A percentile compares a stretch with the other conserved stretches of the same genome.
Evolutionary conservation across 306 rosid genomes (phyloP).

Genomic region (Mucuna pruriens): DNA sequence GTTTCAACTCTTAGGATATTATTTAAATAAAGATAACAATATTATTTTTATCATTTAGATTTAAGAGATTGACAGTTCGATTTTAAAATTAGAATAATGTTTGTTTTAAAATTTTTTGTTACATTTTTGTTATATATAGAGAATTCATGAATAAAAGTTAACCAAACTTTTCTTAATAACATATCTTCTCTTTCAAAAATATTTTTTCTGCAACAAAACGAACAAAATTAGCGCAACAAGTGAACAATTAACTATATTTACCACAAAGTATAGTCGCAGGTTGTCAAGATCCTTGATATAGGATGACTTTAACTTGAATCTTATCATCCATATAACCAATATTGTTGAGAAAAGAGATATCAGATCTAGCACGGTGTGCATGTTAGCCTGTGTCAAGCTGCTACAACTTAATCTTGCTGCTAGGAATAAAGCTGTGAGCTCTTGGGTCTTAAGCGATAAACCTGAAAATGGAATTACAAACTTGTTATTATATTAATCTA

Average conservation of each 20-base stretch:
- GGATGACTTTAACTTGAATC: constrained; percentile 67
- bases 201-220: too few relatives aligned
- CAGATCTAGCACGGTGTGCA: constrained; percentile 55
- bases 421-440: constrained; percentile 69
- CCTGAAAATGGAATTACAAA: constrained; percentile 48
- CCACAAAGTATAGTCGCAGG: constrained; percentile 61
- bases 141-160: too few relatives aligned
- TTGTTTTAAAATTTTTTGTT: too few relatives aligned
- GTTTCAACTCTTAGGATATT: too few relatives aligned
- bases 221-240: background rate
- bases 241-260: constrained; percentile 26
- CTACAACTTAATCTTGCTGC: constrained; percentile 46
- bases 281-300: constrained; percentile 75
- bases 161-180: too few relatives aligned
- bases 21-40: too few relatives aligned
- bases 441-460: constrained; percentile 72
- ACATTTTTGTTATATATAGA: too few relatives aligned
- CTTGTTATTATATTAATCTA: background rate
- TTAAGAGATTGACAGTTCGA: too few relatives aligned
- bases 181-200: too few relatives aligned
- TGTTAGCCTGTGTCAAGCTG: background rate
- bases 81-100: too few relatives aligned
- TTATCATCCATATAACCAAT: constrained; percentile 67
- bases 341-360: constrained; percentile 52
- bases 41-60: too few relatives aligned